Base-by-base conservation (phyloP, 2,329 filamentous ascomycete species). In the Cladosporium colombiae region DNA sequence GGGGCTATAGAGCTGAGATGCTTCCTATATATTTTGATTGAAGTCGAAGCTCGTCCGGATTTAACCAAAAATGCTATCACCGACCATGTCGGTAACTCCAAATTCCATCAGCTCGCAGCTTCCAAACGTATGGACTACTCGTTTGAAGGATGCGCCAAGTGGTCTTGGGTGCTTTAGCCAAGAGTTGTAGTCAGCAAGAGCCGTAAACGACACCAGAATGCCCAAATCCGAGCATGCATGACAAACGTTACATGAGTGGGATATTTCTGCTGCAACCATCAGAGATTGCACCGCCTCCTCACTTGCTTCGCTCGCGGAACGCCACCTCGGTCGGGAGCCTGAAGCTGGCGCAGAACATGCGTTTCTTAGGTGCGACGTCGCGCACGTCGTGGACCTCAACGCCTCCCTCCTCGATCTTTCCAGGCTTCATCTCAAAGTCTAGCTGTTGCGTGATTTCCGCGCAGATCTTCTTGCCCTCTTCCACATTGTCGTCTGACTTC, bases 271-370 rank as follows among this genome's bases (percentile, higher is more conserved):
- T 33, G 27, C 33, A 33, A 8, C n/a, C 52, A 61, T 37, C 44
- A 23, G 8, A 21, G 8, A 29, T 31, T 11, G 8, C 31, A 2
- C 10, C 13, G 25, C 33, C 60, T 37, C 31, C 10, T 64, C 61
- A 64, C 7, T n/a, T 11, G 11, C 56, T 35, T 35, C 33, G 56
- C 35, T 68, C 59, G 37, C 85, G 83, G 80, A 97, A 97, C 16
- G 93, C 95, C 6, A 97, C 91, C 72, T 91, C 88, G 37, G 82
- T 79, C 2, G 95, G 95, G 67, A 99, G 76, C 68, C 93, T 87
- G 79, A 99, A 98, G 71, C 88, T 96, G 33, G 92, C 94, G 78
- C 95, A 98, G 78, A 94, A 98, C 93, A 97, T 97, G 75, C 90
- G 87, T 84, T 99, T 99, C 74, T 92, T 90, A 5, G 95, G 95